phyloP scores from a whole-genome alignment of 2,329 filamentous ascomycete species.

The Arthrocladium fulminans region DNA sequence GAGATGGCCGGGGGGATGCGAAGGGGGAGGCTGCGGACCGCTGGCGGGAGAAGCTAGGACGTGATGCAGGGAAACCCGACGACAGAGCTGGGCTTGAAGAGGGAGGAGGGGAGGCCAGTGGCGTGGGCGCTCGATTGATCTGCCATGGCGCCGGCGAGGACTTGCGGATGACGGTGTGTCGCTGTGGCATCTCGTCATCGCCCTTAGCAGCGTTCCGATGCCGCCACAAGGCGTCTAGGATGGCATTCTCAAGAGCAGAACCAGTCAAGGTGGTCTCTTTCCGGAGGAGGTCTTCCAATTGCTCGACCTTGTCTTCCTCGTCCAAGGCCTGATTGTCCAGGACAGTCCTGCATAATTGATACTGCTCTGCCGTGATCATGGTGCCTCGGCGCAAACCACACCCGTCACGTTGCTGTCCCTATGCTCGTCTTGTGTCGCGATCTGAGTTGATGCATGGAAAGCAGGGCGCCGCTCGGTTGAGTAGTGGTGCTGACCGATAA shows the following conservation, averaged over 20 bases:
- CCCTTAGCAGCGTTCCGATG: constrained; percentile 43
- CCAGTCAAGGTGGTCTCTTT: constrained; percentile 69
- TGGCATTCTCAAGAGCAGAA: constrained; percentile 73
- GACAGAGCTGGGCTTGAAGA: constrained; percentile 65
- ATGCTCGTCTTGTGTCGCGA: background rate
- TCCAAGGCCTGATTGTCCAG: constrained; percentile 73
- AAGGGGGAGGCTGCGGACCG: constrained; percentile 59
- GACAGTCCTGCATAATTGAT: constrained; percentile 82
- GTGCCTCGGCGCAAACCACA: background rate
- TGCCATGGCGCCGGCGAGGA: constrained; percentile 93
- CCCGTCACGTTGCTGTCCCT: background rate
- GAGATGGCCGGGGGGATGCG: constrained; percentile 85
- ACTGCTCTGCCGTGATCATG: constrained; percentile 90
- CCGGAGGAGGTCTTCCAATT: constrained; percentile 74
- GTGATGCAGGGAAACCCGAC: constrained; percentile 64
- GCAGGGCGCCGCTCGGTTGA: background rate
- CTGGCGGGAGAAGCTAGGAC: constrained; percentile 61
- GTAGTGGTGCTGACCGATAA: background rate
- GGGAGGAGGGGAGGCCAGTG: constrained; percentile 71
- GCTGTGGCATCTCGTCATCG: constrained; percentile 61
- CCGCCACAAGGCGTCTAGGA: constrained; percentile 79
- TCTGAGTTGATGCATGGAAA: constrained; percentile 1
- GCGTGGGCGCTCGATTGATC: constrained; percentile 62
- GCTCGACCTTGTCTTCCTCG: constrained; percentile 93
- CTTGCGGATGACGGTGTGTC: constrained; percentile 80